Base-by-base conservation (phyloP, 495 filamentous ascomycete species). In the Mycothermus thermophilus region DNA sequence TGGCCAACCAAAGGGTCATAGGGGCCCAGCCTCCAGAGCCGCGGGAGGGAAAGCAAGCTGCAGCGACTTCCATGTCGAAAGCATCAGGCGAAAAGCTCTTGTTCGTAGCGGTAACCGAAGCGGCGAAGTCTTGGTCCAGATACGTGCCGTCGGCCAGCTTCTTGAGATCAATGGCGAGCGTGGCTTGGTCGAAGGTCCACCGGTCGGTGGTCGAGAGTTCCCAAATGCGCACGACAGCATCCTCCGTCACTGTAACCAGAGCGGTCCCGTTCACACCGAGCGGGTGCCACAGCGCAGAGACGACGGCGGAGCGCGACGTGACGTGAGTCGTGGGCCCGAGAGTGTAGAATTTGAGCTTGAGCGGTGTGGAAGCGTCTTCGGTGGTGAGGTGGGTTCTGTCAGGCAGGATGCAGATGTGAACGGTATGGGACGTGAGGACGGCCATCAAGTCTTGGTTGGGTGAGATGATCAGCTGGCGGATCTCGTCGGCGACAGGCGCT, bases 1-100 rank as follows among this genome's bases (percentile, higher is more conserved):
- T 94, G 11, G 81, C 84, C 28, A 93, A 59, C 84, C 84, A 94
- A 12, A 94, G 60, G 2, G 86, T 92, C 83, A 90, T 93, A 10
- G 82, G 67, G 5, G 81, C 78, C 86, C 86, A 94, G 19, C 77
- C 78, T 46, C 82, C 74, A 33, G 86, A 82, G 19, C 75, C 78
- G 34, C 61, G 74, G 13, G 75, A 75, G 0, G 78, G 80, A 57
- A 94, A 93, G 47, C 75, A 82, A 26, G 86, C 82, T 4, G 84
- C 76, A 9, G 80, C 83, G 9, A 87, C 80, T 42, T 88, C 79
- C 80, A 93, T 86, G 38, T 92, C 84, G 24, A 84, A 65, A 5
- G 68, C 65, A 50, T 93, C 86, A 0, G 84, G 79, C 13, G 83
- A 86, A 49, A 90, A 94, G 9, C 74, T 76, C 47, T 80, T 83